These are phyloP conservation scores for Cordyceps tenuipes DNA, from an alignment of 2,329 filamentous ascomycete species.

Conservation along the genomic window DNA sequence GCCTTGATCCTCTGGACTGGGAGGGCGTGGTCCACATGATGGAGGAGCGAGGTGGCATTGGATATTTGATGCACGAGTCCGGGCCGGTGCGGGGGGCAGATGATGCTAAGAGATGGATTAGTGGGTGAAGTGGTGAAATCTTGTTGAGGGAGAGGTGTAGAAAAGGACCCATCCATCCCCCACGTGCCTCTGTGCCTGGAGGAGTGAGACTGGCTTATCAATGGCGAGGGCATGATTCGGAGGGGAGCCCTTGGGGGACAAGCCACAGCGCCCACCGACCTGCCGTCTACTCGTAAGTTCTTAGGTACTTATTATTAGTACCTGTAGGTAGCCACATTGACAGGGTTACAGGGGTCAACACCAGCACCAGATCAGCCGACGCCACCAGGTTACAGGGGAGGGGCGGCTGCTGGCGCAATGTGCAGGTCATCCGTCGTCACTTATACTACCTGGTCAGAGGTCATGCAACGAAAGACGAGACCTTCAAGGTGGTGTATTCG, in stretches of 20 bases:
- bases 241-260: background rate
- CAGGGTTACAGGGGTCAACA: background rate
- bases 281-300: too few relatives aligned
- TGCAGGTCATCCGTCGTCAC: background rate
- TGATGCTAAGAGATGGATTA: background rate
- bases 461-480: background rate
- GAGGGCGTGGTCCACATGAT: conserved; percentile 1
- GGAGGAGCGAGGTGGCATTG: conserved; percentile 8
- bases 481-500: too few relatives aligned
- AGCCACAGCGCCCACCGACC: background rate
- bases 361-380: conserved; percentile 4
- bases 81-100: background rate
- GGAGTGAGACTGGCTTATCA: background rate
- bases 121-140: background rate
- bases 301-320: too few relatives aligned
- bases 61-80: background rate
- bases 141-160: background rate
- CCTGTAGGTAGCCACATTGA: too few relatives aligned
- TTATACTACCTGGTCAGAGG: too few relatives aligned
- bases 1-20: background rate
- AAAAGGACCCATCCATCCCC: background rate
- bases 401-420: too few relatives aligned
- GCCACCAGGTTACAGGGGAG: background rate
- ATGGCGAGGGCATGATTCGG: conserved; percentile 10
- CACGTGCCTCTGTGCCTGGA: background rate